These are phyloP conservation scores for Graphiopsis chlorocephala DNA, from an alignment of 2,329 filamentous ascomycete species.

Conservation along the genomic window DNA sequence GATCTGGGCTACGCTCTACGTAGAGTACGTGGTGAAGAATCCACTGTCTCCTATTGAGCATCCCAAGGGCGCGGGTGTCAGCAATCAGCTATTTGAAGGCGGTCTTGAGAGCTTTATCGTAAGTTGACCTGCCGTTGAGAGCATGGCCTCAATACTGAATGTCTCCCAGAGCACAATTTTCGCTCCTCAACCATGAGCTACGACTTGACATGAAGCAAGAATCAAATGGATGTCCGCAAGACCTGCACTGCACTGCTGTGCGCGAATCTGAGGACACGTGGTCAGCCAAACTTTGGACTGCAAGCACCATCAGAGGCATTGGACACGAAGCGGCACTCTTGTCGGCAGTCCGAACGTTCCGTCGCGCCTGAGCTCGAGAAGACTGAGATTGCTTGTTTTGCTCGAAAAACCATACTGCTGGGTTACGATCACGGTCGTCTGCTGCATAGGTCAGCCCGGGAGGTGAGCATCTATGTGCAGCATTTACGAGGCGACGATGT, in stretches of 20 bases:
- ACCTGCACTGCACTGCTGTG: neutral
- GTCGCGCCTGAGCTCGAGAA: neutral
- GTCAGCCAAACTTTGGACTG: neutral
- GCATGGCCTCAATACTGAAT: neutral
- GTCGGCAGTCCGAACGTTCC: neutral
- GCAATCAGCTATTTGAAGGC: constrained; percentile 64
- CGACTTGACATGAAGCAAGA: neutral
- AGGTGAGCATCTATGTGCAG: neutral
- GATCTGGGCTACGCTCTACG: constrained; percentile 97
- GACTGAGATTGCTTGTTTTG: neutral
- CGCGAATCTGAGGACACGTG: neutral
- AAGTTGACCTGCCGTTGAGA: constrained; percentile 10
- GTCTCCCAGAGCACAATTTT: neutral
- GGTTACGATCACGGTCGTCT: neutral
- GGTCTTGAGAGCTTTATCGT: constrained; percentile 75
- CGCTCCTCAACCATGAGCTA: neutral
- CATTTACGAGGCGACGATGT: neutral
- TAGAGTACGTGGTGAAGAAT: constrained; percentile 79
- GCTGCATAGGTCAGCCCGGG: neutral
- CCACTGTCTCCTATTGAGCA: constrained; percentile 61
- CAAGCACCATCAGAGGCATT: neutral
- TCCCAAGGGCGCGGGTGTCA: constrained; percentile 59
- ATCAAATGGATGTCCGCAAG: neutral
- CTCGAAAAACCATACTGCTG: neutral
- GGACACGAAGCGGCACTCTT: neutral